Base-by-base conservation (phyloP, 148 eudicot genomes). In the Talinum fruticosum region DNA sequence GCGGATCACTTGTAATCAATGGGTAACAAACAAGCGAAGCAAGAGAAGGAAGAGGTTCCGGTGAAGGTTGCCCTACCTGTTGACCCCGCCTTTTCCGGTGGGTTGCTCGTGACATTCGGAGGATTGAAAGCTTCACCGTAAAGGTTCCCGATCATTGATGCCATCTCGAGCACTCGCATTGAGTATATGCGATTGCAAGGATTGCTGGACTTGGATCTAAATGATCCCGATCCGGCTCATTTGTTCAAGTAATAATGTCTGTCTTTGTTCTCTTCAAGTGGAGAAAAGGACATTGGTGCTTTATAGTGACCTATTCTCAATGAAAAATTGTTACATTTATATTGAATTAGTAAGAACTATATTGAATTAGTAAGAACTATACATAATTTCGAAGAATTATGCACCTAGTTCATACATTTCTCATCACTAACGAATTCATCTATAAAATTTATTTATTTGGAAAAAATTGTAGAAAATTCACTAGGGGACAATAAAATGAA, bases 151-250 rank as follows among this genome's bases (percentile, higher is more conserved):
- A 24, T 84, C 87, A 5, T 24, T 92, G 66, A 83, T 82, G 82
- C 97, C 98, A 21, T 91, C 97, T n/a, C 4, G 95, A 92, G 78
- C 93, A 88, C 79, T 90, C n/a, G 86, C 49, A 82, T 92, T 0
- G 93, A 94, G 87, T 87, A 84, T 83, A 92, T 94, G 98, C 88
- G 84, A 13, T 79, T 91, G 35, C 77, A 89, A 38, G 98, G 98
- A 51, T 78, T 82, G 97, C 69, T 94, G 86, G 98, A 92, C 84
- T 51, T 92, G 83, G 88, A 90, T 85, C 75, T 92, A 69, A 80
- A 89, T 78, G 98, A 91, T 75, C 98, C 98, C 21, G 98, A 90
- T 61, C 83, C 92, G 51, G 92, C 89, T 23, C 94, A 81, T 84
- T 78, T 94, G 76, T 83, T 91, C 84, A 91, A 90, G 84, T 89